Conservation (phyloP, 2,329 filamentous ascomycete species). For the Sphaerulina vaccinii region DNA sequence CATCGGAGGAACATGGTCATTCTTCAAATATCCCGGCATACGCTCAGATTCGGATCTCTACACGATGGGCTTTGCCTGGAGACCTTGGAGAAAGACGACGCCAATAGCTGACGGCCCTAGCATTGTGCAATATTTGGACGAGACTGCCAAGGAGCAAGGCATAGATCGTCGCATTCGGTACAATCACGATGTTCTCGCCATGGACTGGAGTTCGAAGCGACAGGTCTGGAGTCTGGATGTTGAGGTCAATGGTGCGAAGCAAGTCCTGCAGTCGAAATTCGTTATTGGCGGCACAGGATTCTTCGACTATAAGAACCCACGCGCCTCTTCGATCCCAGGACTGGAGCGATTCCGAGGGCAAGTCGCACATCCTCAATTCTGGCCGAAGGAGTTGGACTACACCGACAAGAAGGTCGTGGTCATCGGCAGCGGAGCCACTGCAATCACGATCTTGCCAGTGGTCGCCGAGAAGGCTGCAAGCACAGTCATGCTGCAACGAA, state of each 20-base stretch:
- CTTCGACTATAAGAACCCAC: no score
- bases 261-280: not conserved
- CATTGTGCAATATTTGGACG: conserved; percentile 45
- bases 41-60: conserved; percentile 50
- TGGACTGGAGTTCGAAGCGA: conserved; percentile 47
- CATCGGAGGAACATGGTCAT: conserved; percentile 75
- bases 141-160: conserved; percentile 43
- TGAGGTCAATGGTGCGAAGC: conserved; percentile 4
- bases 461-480: conserved; percentile 46
- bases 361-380: conserved; percentile 70
- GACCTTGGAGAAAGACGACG: conserved; percentile 59
- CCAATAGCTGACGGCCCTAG: conserved; percentile 46
- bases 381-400: conserved; percentile 67
- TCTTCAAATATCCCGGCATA: conserved; percentile 71
- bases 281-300: conserved; percentile 5
- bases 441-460: conserved; percentile 70
- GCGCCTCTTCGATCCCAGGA: no score
- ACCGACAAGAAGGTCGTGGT: conserved; percentile 65
- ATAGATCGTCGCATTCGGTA: conserved; percentile 48
- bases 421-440: conserved; percentile 75
- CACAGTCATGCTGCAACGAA: not conserved
- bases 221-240: conserved; percentile 54
- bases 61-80: conserved; percentile 62
- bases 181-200: conserved; percentile 41
- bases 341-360: conserved; percentile 56